A percentile compares a stretch with the other conserved stretches of the same genome.
These are phyloP conservation scores for Stagonosporopsis cucurbitacearum DNA, from an alignment of 2,329 filamentous ascomycete species.

Conservation along the genomic window DNA sequence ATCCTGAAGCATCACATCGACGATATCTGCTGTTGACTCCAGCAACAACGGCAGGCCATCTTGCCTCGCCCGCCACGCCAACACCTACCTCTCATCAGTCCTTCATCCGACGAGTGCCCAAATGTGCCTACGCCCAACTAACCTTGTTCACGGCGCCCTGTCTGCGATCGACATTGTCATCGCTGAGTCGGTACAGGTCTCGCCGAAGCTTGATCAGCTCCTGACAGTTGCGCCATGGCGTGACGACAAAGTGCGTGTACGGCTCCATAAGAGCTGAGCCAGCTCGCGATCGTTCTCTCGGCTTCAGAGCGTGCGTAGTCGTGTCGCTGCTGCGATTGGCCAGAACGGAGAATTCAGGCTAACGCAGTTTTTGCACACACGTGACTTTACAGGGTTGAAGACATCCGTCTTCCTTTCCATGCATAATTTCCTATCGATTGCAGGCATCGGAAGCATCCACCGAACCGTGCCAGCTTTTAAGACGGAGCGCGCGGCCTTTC, in stretches of 20 bases:
- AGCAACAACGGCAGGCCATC: slow-evolving; percentile 72
- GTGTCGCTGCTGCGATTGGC: slow-evolving; percentile 10
- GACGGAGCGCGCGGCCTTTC: slow-evolving; percentile 9
- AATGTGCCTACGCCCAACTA: slow-evolving; percentile 14
- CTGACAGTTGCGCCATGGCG: slow-evolving; percentile 71
- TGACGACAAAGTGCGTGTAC: slow-evolving; percentile 64
- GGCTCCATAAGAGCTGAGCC: slow-evolving; percentile 22
- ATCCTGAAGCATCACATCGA: slow-evolving; percentile 72
- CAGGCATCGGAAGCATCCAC: background rate
- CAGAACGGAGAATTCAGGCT: background rate
- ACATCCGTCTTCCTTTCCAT: background rate
- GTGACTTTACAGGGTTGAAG: background rate
- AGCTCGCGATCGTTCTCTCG: background rate
- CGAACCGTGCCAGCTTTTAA: background rate
- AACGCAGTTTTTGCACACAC: background rate
- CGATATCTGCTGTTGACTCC: slow-evolving; percentile 77
- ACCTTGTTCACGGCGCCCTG: slow-evolving; percentile 51
- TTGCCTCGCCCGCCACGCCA: slow-evolving; percentile 43
- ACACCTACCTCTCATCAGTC: slow-evolving; percentile 38
- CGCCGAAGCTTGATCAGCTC: slow-evolving; percentile 71
- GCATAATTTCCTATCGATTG: slow-evolving; percentile 4
- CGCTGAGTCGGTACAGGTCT: slow-evolving; percentile 64
- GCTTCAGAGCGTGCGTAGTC: slow-evolving; percentile 4
- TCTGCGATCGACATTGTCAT: slow-evolving; percentile 34
- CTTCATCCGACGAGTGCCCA: background rate